Percentiles rank a stretch among this genome's conserved stretches.
These are phyloP conservation scores for Leishmania aethiopica DNA, from an alignment of 208 protist genomes.

Conservation along the genomic window DNA sequence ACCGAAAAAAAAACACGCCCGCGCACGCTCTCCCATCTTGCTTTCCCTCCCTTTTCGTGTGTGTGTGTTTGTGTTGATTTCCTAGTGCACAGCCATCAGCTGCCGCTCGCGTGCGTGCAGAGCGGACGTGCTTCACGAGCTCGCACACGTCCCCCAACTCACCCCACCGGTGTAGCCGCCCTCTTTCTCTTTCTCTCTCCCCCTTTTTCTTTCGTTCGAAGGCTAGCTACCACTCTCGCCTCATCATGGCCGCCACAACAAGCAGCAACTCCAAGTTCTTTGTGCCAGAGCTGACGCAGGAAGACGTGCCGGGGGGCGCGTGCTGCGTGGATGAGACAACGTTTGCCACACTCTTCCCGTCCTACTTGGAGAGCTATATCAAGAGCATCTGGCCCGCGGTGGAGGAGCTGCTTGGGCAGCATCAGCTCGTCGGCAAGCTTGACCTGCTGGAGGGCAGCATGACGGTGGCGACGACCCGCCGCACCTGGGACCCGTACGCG, in stretches of 20 bases:
- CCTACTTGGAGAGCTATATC: conserved; percentile 98
- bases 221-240: background rate
- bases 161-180: background rate
- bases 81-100: background rate
- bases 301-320: conserved; percentile 87
- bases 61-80: background rate
- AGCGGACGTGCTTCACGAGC: background rate
- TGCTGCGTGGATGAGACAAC: conserved; percentile 95
- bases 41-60: background rate
- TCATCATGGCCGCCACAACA: conserved; percentile 17
- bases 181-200: background rate
- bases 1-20: background rate
- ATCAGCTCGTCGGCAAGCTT: conserved; percentile 95
- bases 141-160: background rate
- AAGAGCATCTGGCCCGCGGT: conserved; percentile 95
- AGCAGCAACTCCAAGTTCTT: conserved; percentile 68
- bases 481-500: conserved; percentile 98
- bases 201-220: conserved; percentile 2
- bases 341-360: conserved; percentile 98
- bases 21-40: background rate
- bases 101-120: background rate
- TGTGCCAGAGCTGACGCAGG: conserved; percentile 80
- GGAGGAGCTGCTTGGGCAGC: conserved; percentile 90
- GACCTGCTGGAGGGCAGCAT: conserved; percentile 97
- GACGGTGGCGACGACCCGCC: conserved; percentile 97